A percentile compares a stretch with the other conserved stretches of the same genome.
Conservation (phyloP, 371 early-diverging fungal genomes). For the Paraphysoderma sedebokerense region DNA sequence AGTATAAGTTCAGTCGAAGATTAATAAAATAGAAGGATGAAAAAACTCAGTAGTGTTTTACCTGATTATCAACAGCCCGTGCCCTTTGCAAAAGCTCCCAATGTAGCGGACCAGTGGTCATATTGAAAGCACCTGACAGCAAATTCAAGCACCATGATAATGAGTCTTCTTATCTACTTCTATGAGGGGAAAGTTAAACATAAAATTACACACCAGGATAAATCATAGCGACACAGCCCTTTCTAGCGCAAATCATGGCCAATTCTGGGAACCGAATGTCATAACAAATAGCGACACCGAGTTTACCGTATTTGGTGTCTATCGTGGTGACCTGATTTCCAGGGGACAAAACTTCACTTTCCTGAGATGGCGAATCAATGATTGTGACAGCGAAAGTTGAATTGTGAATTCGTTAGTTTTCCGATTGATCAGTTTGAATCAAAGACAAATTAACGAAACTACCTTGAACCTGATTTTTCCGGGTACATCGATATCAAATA, state of each 20-base stretch:
- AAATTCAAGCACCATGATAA: too few species aligned
- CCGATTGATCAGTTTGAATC: background rate
- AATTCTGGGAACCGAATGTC: constrained; percentile 91
- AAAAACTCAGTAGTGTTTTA: constrained; percentile 2
- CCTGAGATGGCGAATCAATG: too few species aligned
- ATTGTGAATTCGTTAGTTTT: too few species aligned
- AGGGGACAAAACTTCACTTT: constrained; percentile 63
- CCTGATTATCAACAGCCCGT: constrained; percentile 52
- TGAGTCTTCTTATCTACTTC: background rate
- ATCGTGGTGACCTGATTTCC: constrained; percentile 59
- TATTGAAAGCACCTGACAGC: constrained; percentile 61
- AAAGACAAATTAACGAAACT: background rate
- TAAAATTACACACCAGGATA: constrained; percentile 57
- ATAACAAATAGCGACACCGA: constrained; percentile 92
- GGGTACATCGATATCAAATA: constrained; percentile 92
- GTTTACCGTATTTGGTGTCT: constrained; percentile 60
- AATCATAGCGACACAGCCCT: constrained; percentile 76
- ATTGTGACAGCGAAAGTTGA: too few species aligned
- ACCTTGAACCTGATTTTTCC: constrained; percentile 71
- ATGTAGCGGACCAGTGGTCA: constrained; percentile 82
- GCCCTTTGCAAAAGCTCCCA: constrained; percentile 88
- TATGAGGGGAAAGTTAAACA: background rate
- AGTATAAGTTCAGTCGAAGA: background rate
- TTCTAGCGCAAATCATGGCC: constrained; percentile 43
- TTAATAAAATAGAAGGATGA: background rate